Conservation (phyloP, 2,329 filamentous ascomycete genomes). For the Alternaria brassicicola region DNA sequence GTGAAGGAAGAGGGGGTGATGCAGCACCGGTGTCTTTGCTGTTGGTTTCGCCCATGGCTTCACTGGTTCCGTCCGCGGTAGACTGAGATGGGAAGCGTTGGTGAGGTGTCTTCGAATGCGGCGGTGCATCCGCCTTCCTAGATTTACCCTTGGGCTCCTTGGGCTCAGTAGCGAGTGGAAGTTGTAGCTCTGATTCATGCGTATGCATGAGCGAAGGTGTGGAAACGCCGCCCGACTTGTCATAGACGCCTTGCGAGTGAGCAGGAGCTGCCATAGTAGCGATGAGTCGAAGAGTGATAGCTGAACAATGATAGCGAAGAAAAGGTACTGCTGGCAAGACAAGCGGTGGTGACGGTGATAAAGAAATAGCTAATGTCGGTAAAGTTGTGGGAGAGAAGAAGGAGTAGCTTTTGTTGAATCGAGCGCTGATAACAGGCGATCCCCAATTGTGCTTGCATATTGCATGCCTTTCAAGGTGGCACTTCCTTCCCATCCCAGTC, state of each 20-base stretch:
- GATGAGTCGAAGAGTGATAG: not conserved
- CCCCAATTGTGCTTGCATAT: not conserved
- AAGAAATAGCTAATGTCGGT: not conserved
- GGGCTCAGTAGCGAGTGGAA: not conserved
- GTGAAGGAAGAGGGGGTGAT: not conserved
- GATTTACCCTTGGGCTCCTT: not conserved
- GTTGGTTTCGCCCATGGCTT: no score
- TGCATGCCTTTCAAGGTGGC: constrained; percentile 33
- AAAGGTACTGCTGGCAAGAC: not conserved
- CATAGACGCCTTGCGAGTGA: not conserved
- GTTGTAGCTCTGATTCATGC: not conserved
- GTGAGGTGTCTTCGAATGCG: not conserved
- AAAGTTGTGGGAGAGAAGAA: not conserved
- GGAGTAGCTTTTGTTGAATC: not conserved
- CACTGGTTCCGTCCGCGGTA: no score
- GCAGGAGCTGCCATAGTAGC: not conserved
- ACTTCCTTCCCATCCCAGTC: constrained; percentile 51
- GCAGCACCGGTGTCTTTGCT: no score
- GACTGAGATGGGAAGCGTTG: not conserved
- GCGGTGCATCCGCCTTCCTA: not conserved
- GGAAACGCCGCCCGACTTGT: not conserved
- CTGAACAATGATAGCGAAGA: not conserved
- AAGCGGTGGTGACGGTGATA: not conserved
- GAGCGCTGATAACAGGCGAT: not conserved
- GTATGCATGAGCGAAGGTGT: not conserved